Conservation (phyloP, 2,329 filamentous ascomycete species). For the Aspergillus puulaauensis region DNA sequence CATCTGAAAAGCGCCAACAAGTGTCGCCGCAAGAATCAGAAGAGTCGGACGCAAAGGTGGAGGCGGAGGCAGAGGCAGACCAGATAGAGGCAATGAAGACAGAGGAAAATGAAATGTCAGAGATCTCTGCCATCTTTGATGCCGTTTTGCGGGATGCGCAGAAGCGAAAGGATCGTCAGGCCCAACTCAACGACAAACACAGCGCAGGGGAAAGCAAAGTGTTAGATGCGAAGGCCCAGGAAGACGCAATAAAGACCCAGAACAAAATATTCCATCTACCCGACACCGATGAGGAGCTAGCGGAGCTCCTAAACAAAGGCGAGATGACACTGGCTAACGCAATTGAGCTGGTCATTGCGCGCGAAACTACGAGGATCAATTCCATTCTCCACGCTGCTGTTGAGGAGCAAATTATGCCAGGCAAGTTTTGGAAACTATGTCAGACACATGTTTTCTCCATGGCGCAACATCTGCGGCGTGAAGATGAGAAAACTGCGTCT, state of each 20-base stretch:
- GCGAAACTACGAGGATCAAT: constrained; percentile 34
- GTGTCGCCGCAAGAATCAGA: background rate
- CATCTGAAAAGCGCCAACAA: constrained; percentile 7
- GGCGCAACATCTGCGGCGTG: constrained; percentile 24
- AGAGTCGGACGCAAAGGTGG: background rate
- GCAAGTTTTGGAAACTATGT: constrained; percentile 40
- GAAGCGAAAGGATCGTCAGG: constrained; percentile 1
- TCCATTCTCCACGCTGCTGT: constrained; percentile 28
- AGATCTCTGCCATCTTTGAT: constrained; percentile 28
- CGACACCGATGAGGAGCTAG: constrained; percentile 2
- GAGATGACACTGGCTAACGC: constrained; percentile 21
- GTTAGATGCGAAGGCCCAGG: background rate
- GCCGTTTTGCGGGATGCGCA: constrained; percentile 21
- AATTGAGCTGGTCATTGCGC: constrained; percentile 27
- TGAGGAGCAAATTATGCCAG: constrained; percentile 28
- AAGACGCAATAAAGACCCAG: background rate
- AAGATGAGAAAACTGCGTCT: background rate
- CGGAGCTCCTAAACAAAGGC: constrained; percentile 10
- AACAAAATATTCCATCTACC: background rate
- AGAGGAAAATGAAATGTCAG: constrained; percentile 17
- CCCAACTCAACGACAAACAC: background rate
- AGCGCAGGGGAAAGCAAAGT: background rate
- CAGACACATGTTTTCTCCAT: constrained; percentile 42
- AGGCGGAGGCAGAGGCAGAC: constrained; percentile 1
- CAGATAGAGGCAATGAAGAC: background rate